phyloP scores from a whole-genome alignment of 228 moss, liverwort and hornwort genomes.

The Sphagnum fallax region DNA sequence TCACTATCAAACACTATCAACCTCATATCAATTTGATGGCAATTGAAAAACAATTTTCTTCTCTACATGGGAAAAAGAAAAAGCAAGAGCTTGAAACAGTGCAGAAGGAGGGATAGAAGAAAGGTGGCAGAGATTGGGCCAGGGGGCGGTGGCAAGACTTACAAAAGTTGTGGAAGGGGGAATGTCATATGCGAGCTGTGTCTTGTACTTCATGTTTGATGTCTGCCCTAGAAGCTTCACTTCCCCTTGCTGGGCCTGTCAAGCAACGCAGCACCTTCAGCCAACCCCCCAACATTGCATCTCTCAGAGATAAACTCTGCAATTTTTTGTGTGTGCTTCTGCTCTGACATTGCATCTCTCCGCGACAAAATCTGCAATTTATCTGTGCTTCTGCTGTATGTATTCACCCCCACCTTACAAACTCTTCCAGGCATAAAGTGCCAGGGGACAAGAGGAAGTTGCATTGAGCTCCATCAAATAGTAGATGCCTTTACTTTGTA shows the following conservation, averaged over 20 bases:
- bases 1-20: too few relatives aligned
- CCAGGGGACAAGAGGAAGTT: neutral
- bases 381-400: neutral
- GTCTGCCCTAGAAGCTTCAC: slow-evolving; percentile 53
- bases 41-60: too few relatives aligned
- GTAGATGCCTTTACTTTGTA: too few relatives aligned
- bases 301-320: slow-evolving; percentile 3
- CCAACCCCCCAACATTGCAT: slow-evolving; percentile 1
- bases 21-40: too few relatives aligned
- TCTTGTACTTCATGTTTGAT: slow-evolving; percentile 49
- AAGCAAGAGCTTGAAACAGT: too few relatives aligned
- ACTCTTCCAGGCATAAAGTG: too few relatives aligned
- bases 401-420: neutral
- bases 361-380: slow-evolving; percentile 1
- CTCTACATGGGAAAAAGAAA: too few relatives aligned
- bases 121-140: neutral
- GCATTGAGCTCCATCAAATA: too few relatives aligned
- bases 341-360: neutral
- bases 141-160: neutral
- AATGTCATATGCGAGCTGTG: slow-evolving; percentile 56
- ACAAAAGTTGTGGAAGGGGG: slow-evolving; percentile 47
- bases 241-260: slow-evolving; percentile 80
- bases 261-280: slow-evolving; percentile 4
- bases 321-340: neutral
- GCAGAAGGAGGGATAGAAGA: neutral